A percentile compares a stretch with the other conserved stretches of the same genome.
phyloP scores from a whole-genome alignment of 2,329 filamentous ascomycete species.

The Magnaporthiopsis incrustans region DNA sequence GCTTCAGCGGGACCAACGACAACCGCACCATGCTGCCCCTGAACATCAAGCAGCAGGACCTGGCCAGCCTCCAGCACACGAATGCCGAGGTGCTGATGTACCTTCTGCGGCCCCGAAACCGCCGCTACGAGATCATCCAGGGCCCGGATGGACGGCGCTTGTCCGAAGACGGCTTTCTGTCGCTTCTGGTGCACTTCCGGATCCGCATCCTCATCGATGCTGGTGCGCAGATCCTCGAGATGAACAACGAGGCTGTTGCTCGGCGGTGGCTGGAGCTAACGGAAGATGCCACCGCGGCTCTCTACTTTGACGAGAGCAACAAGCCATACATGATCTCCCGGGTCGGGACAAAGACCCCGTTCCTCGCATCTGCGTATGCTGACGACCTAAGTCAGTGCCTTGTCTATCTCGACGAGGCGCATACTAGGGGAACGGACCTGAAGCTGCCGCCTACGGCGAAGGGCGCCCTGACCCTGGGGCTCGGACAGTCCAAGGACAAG shows the following conservation, averaged over 20 bases:
- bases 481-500: constrained; percentile 51
- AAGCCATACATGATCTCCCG: constrained; percentile 35
- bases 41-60: constrained; percentile 53
- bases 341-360: constrained; percentile 26
- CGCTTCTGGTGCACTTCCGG: constrained; percentile 20
- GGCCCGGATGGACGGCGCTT: constrained; percentile 26
- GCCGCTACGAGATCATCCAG: constrained; percentile 32
- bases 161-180: constrained; percentile 37
- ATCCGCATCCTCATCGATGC: constrained; percentile 56
- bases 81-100: constrained; percentile 57
- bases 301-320: constrained; percentile 45
- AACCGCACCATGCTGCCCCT: constrained; percentile 50
- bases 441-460: constrained; percentile 38
- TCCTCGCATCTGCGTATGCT: constrained; percentile 46
- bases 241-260: constrained; percentile 43
- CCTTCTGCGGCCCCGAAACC: constrained; percentile 44
- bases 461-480: constrained; percentile 48
- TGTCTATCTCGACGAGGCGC: constrained; percentile 53
- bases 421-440: constrained; percentile 53
- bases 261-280: constrained; percentile 42
- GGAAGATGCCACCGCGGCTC: constrained; percentile 33
- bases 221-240: constrained; percentile 56
- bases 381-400: constrained; percentile 43
- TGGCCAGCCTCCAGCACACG: constrained; percentile 46
- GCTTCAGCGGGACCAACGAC: constrained; percentile 68